phyloP scores from a whole-genome alignment of 345 rosid species.

The Diplotaxis tenuifolia region DNA sequence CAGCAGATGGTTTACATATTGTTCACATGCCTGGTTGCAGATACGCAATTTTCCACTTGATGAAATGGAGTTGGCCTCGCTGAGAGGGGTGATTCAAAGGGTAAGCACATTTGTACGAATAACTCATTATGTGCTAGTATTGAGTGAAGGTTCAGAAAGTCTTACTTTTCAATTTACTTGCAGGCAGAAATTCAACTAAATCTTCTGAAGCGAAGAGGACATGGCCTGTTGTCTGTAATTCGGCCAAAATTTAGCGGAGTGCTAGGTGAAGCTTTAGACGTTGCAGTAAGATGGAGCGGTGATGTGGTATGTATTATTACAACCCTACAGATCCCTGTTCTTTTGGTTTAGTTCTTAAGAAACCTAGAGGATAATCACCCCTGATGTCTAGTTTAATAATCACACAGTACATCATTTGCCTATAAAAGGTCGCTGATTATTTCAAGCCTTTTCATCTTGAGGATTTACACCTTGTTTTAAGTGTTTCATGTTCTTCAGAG shows the following conservation, averaged over 20 bases:
- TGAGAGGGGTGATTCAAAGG: constrained; percentile 82
- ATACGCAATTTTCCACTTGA: constrained; percentile 89
- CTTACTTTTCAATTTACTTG: constrained; percentile 30
- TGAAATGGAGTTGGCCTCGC: constrained; percentile 96
- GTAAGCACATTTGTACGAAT: constrained; percentile 42
- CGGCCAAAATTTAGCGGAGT: constrained; percentile 95
- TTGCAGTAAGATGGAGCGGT: constrained; percentile 96
- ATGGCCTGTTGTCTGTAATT: constrained; percentile 81
- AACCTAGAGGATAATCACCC: constrained; percentile 1
- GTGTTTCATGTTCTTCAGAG: constrained; percentile 7
- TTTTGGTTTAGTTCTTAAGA: constrained; percentile 9
- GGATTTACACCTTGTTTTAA: not conserved
- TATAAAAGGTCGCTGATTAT: not conserved
- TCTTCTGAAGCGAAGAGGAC: constrained; percentile 94
- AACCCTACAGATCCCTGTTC: constrained; percentile 7
- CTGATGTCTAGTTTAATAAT: not conserved
- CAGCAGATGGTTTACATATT: too few relatives aligned
- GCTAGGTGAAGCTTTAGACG: constrained; percentile 92
- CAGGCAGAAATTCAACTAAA: constrained; percentile 98
- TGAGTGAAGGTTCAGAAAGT: constrained; percentile 15
- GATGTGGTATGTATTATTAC: constrained; percentile 83
- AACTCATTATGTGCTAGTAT: constrained; percentile 8
- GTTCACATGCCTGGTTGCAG: constrained; percentile 31
- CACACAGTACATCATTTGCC: constrained; percentile 12
- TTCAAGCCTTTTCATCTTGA: not conserved